phyloP scores from a whole-genome alignment of 352 stramenopile genomes.

The Poterioochromonas sp. region DNA sequence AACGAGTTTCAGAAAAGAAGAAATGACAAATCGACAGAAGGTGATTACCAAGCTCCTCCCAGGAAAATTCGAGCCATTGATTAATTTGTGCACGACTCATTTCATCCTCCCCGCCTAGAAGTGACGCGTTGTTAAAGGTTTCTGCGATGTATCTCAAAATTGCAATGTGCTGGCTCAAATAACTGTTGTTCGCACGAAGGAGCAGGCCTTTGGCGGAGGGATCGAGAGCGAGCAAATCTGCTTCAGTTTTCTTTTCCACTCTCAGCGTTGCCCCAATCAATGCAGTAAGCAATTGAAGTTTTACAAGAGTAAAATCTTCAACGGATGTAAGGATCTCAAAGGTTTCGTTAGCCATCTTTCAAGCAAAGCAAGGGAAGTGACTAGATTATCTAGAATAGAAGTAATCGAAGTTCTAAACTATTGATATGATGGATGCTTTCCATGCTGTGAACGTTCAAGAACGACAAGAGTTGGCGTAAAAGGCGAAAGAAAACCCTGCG shows the following conservation, averaged over 20 bases:
- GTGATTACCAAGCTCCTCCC: conserved; percentile 41
- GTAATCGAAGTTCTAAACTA: no score
- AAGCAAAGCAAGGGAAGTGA: no score
- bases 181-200: not conserved
- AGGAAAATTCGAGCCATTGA: conserved; percentile 52
- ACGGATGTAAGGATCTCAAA: no score
- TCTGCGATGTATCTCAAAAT: not conserved
- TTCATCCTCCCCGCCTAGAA: not conserved
- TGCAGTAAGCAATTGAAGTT: not conserved
- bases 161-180: not conserved
- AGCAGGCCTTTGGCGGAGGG: not conserved
- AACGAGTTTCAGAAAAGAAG: not conserved
- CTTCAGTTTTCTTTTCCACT: not conserved
- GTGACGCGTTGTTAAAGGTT: not conserved
- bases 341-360: no score
- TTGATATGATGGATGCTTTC: no score
- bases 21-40: conserved; percentile 23
- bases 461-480: no score
- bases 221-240: not conserved
- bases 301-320: no score
- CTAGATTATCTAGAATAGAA: no score
- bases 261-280: not conserved
- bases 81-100: conserved; percentile 44
- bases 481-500: no score
- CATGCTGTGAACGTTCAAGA: no score